These are phyloP conservation scores for Yamadazyma endophytica DNA, from an alignment of 805 yeast species.

Conservation along the genomic window DNA sequence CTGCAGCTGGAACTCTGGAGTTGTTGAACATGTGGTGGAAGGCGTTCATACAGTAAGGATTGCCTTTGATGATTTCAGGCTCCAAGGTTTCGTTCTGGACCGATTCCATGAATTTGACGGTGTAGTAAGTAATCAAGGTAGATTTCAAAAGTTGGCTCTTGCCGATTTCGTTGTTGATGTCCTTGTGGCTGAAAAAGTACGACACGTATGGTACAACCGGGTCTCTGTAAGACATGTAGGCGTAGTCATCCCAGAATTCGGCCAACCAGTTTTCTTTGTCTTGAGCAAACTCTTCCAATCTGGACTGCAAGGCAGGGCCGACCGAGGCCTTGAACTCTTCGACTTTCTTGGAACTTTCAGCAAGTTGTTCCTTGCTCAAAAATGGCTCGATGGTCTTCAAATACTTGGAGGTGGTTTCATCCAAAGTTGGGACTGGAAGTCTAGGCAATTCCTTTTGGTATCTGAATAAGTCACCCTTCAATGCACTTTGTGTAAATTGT, in stretches of 20 bases:
- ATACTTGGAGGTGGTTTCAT: conserved; percentile 66
- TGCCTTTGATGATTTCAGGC: conserved; percentile 72
- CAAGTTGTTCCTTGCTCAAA: conserved; percentile 47
- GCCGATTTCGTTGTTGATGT: conserved; percentile 54
- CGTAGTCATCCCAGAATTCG: conserved; percentile 91
- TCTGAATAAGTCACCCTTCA: conserved; percentile 65
- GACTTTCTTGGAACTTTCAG: conserved; percentile 50
- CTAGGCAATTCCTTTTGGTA: conserved; percentile 73
- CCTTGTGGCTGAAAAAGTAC: conserved; percentile 83
- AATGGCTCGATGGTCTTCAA: conserved; percentile 71
- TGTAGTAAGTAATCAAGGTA: conserved; percentile 64
- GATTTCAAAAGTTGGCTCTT: conserved; percentile 69
- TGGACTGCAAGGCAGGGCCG: conserved; percentile 64
- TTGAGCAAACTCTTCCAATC: conserved; percentile 55
- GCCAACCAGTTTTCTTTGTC: conserved; percentile 83
- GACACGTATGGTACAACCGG: conserved; percentile 95
- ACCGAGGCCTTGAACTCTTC: conserved; percentile 57
- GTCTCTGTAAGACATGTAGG: conserved; percentile 85
- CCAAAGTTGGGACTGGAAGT: conserved; percentile 82
- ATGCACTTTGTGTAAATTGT: conserved; percentile 22
- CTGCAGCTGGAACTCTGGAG: conserved; percentile 68
- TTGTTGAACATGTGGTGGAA: conserved; percentile 89
- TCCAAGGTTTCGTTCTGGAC: conserved; percentile 71
- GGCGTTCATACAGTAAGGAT: conserved; percentile 93
- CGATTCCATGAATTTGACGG: conserved; percentile 60